Base-by-base conservation (phyloP, 169 alveolate genomes). In the Plasmodium adleri region DNA sequence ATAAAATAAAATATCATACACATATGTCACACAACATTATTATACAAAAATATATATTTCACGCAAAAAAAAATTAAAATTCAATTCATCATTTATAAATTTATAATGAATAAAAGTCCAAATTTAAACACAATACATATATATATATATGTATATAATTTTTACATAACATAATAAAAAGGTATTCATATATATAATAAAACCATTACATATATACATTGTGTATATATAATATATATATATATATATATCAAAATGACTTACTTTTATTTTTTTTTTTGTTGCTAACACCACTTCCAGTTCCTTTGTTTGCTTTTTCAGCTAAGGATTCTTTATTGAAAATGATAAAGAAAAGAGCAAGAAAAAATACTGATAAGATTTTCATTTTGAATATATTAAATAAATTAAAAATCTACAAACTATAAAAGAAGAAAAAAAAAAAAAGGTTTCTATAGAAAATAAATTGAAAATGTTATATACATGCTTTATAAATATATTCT, bases 261-360 rank as follows among this genome's bases (percentile, higher is more conserved):
- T 68, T 66, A 68, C 78, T 76, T 59, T 76, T 76, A 26, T n/a
- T 47, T 39, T 54, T 4, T 5, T 63, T 76, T 22, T 76, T 64
- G 39, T 47, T 64, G 56, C 60, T 32, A n/a, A 1, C 12, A 28
- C 8, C 10, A 12, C 20, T n/a, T 45, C 13, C 22, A 17, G 32
- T 15, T 76, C 26, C 39, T 13, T 4, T 68, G 17, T 13, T 24
- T 8, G 17, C 15, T 13, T 43, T 47, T 17, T 64, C 52, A 5
- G 78, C 89, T 60, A 15, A 15, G 5, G 15, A 64, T 10, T 67
- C 67, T n/a, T 63, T 20, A 32, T 64, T 26, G 28, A 56, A 22
- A 50, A 52, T 43, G 70, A 64, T 52, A 39, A 68, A 32, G 15
- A 58, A 76, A 26, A 76, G 67, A 28, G 45, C 39, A 52, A 76